Evolutionary conservation across 495 filamentous ascomycete species (phyloP).

Genomic region (Friedmanniomyces endolithicus): DNA sequence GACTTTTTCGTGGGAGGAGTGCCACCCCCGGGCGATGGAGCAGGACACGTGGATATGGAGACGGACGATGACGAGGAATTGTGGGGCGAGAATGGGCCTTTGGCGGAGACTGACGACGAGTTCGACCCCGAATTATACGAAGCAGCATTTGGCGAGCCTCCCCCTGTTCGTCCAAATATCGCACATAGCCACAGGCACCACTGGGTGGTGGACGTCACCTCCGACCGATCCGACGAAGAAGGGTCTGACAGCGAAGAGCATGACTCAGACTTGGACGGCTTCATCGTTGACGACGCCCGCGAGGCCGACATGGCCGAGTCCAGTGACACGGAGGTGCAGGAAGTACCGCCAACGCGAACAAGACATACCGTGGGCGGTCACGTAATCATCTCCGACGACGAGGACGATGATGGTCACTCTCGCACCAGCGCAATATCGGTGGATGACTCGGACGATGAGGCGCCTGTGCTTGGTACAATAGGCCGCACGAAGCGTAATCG

Average conservation of each 20-base stretch:
- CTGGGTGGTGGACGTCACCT: neutral
- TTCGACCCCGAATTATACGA: slow-evolving; percentile 1
- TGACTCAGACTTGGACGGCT: slow-evolving; percentile 24
- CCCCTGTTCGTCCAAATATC: neutral
- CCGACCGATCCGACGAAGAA: slow-evolving; percentile 27
- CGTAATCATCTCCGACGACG: slow-evolving; percentile 14
- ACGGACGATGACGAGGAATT: slow-evolving; percentile 23
- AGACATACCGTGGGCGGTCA: neutral
- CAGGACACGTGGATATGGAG: slow-evolving; percentile 5
- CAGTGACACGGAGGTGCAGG: slow-evolving; percentile 3
- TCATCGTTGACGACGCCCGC: slow-evolving; percentile 23
- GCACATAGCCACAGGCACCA: slow-evolving; percentile 19
- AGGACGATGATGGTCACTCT: slow-evolving; percentile 6
- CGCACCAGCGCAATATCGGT: neutral
- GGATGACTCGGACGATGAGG: slow-evolving; percentile 17
- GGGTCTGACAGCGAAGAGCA: slow-evolving; percentile 12
- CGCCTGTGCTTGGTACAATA: slow-evolving; percentile 1
- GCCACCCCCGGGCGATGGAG: neutral
- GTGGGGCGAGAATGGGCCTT: slow-evolving; percentile 15
- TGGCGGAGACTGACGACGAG: neutral
- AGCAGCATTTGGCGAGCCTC: neutral
- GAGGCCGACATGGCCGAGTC: neutral
- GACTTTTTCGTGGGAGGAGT: slow-evolving; percentile 6
- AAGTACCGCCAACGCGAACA: neutral
- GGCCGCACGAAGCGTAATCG: slow-evolving; percentile 5